Base-by-base conservation (phyloP, 1,284 basidiomycete species). In the Sphaerobolus stellatus region DNA sequence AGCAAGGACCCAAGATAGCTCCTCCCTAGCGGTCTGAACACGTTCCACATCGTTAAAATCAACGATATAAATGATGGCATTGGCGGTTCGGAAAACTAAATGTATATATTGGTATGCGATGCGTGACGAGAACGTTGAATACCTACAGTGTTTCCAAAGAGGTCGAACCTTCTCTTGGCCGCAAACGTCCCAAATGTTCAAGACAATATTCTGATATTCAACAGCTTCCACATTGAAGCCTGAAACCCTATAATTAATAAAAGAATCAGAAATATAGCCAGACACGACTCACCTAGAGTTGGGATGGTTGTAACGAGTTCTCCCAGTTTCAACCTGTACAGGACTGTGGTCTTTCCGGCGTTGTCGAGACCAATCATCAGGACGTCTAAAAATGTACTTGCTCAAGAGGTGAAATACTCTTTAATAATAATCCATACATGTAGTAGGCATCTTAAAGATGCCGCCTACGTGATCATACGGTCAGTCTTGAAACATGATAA, bases 151-250 rank as follows among this genome's bases (percentile, higher is more conserved):
- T 60, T 80, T 72, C 82, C 82, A 84, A 49, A 84, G 71, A 51
- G 81, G 82, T 57, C 83, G 71, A 56, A 82, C 81, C 72, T 80
- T 81, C 66, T 80, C 77, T 67, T 82, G 80, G 50, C 80, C 83
- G 68, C 83, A 82, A 50, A 85, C 81, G 68, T 85, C 83, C 83
- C 83, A 85, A 29, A 85, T 82, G 60, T 81, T 84, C 72, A 85
- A 84, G 4, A 14, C 27, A 9, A 56, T 51, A 22, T 56, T 56
- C 55, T 56, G 52, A 44, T 52, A 56, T n/a, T 45, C 58, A 4
- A 75, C 56, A 3, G 62, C 64, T 59, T 76, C 73, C 29, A 74
- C 57, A 48, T 73, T 76, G 54, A 73, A 66, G 2, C 51, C 51
- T 53, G n/a, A n/a, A n/a, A 41, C 43, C 6, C 13, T 3, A 28